Conservation (phyloP, 495 filamentous ascomycete species). For the Geopyxis carbonaria region DNA sequence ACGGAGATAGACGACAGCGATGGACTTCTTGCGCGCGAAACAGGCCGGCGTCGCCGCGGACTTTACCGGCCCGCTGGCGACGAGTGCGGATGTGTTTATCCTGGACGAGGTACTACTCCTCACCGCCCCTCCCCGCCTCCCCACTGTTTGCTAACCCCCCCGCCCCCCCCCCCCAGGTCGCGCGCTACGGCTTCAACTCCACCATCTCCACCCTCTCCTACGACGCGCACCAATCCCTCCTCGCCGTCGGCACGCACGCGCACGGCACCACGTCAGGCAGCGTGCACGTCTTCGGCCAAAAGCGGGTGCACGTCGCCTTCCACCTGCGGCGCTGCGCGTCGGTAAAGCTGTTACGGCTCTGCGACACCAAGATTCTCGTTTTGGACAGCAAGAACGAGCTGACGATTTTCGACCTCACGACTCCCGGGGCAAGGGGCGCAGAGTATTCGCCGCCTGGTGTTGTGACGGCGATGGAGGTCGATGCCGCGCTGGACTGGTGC, state of each 20-base stretch:
- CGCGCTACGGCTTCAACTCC: constrained; percentile 73
- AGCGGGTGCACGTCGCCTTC: constrained; percentile 54
- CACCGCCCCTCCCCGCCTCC: constrained; percentile 4
- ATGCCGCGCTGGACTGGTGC: constrained; percentile 80
- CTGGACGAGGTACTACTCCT: constrained; percentile 51
- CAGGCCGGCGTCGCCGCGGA: constrained; percentile 85
- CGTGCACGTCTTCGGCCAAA: constrained; percentile 83
- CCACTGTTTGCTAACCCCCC: constrained; percentile 17
- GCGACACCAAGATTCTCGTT: constrained; percentile 41
- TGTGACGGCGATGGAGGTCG: constrained; percentile 53
- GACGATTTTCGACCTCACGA: constrained; percentile 50
- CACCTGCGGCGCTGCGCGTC: constrained; percentile 47
- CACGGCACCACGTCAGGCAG: constrained; percentile 58
- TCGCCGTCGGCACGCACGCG: constrained; percentile 81
- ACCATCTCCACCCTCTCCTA: constrained; percentile 57
- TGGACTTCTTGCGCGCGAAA: constrained; percentile 64
- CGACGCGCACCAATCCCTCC: constrained; percentile 80
- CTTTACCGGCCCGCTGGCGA: constrained; percentile 39
- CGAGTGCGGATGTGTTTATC: constrained; percentile 52
- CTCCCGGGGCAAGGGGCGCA: constrained; percentile 9
- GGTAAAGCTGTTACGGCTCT: constrained; percentile 55
- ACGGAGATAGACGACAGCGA: no score
- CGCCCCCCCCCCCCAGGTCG: constrained; percentile 34
- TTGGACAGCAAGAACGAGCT: constrained; percentile 74
- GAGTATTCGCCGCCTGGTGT: constrained; percentile 56